Base-by-base conservation (phyloP, 331 rosid genomes). In the Quercus lobata region DNA sequence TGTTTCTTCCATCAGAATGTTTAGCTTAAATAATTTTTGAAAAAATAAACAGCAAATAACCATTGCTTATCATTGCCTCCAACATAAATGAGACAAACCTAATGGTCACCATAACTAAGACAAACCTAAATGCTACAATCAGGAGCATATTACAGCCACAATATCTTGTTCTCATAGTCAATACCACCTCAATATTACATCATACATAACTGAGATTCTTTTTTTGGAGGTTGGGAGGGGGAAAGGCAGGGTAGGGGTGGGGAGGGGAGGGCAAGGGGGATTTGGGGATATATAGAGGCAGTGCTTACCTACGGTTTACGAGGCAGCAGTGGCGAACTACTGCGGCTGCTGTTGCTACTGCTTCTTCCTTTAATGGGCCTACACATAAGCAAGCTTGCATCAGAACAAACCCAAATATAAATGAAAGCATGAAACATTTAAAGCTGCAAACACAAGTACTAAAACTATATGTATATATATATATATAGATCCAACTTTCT, bases 351-450 rank as follows among this genome's bases (percentile, higher is more conserved):
- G 71, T 90, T 89, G 90, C 99, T 91, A 63, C 90, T 84, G 73
- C 91, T 94, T 87, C 97, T 84, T 83, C 97, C 94, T 87, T 90
- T 91, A 86, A 89, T 77, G 22, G 97, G 92, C 97, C 99, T 93
- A 32, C 49, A 80, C 16, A 81, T 46, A 73, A 65, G 21, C 21
- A 25, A 35, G 57, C 76, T 35, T 27, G 7, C 32, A 57, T 55
- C 49, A 80, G 73, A 75, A 24, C 46, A n/a, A 52, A 37, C 22
- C 16, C 17, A 30, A 41, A 14, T 9, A 14, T 9, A 30, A 34
- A 58, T 18, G 35, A 24, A 69, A 29, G 35, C 11, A 17, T 7
- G 10, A 52, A 15, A 17, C 27, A 8, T 12, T 53, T 19, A 74
- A 78, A 68, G 14, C 30, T n/a, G 19, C 18, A 10, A 70, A 70